Conservation (phyloP, 768 basidiomycete genomes). For the Chlorophyllum brunneum region DNA sequence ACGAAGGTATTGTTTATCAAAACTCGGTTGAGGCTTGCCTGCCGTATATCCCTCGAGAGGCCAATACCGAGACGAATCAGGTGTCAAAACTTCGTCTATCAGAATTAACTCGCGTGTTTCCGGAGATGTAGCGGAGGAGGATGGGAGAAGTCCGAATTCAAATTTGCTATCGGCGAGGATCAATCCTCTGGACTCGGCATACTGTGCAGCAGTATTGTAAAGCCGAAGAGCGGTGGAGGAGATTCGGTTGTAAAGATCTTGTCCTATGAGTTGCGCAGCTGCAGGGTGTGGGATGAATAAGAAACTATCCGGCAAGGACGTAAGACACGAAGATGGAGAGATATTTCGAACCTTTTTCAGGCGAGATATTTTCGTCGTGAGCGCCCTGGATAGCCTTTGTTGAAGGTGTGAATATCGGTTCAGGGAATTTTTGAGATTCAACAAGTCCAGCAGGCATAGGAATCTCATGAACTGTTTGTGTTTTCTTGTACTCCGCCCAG, state of each 20-base stretch:
- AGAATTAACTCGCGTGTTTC: conserved; percentile 61
- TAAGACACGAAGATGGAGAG: not conserved
- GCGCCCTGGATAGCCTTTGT: conserved; percentile 93
- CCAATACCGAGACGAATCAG: conserved; percentile 98
- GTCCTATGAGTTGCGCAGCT: conserved; percentile 68
- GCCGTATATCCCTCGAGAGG: conserved; percentile 67
- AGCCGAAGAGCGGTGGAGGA: conserved; percentile 58
- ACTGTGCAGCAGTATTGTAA: conserved; percentile 70
- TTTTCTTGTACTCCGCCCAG: conserved; percentile 90
- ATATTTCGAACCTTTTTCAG: conserved; percentile 55
- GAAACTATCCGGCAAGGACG: not conserved
- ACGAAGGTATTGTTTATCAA: conserved; percentile 95
- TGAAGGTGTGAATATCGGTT: conserved; percentile 91
- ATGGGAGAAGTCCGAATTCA: conserved; percentile 84
- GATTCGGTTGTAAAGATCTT: conserved; percentile 57
- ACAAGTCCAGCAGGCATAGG: conserved; percentile 66
- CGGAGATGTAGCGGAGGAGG: conserved; percentile 21
- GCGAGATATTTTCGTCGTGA: conserved; percentile 96
- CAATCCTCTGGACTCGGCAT: conserved; percentile 71
- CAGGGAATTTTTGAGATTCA: conserved; percentile 81
- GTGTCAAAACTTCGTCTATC: conserved; percentile 95
- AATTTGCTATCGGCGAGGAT: conserved; percentile 99
- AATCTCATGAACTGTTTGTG: conserved; percentile 86
- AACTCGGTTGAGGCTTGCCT: conserved; percentile 81
- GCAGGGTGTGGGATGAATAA: not conserved